A percentile compares a stretch with the other conserved stretches of the same genome.
These are phyloP conservation scores for Cercospora beticola DNA, from an alignment of 2,329 filamentous ascomycete species.

Conservation along the genomic window DNA sequence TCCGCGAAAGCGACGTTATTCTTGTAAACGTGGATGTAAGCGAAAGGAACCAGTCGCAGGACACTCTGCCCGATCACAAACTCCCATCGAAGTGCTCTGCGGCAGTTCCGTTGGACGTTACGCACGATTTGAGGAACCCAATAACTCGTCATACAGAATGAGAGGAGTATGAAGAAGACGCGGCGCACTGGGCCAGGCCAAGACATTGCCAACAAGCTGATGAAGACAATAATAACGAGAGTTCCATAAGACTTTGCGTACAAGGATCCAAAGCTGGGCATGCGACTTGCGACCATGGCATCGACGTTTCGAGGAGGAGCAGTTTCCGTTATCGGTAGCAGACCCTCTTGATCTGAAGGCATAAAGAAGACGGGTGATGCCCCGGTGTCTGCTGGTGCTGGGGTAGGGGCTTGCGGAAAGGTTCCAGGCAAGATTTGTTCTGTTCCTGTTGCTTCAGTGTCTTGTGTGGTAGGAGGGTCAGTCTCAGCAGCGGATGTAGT, in stretches of 20 bases:
- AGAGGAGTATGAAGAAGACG: conserved; percentile 61
- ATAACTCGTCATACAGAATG: conserved; percentile 78
- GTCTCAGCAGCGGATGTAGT: conserved; percentile 9
- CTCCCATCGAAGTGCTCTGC: conserved; percentile 85
- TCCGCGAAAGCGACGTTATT: conserved; percentile 80
- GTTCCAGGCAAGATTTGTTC: conserved; percentile 15
- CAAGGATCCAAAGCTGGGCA: conserved; percentile 52
- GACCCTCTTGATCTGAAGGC: conserved; percentile 58
- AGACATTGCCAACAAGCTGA: conserved; percentile 59
- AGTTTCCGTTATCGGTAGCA: conserved; percentile 43
- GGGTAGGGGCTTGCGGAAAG: conserved; percentile 40
- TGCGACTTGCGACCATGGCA: conserved; percentile 24
- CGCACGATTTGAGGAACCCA: conserved; percentile 91
- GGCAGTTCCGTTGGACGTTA: conserved; percentile 87
- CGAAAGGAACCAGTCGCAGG: conserved; percentile 73
- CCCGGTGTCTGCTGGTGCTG: conserved; percentile 43
- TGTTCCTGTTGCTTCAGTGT: conserved; percentile 25
- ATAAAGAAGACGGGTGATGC: conserved; percentile 58
- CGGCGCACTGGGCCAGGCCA: conserved; percentile 55
- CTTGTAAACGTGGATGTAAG: conserved; percentile 77
- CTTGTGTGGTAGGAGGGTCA: conserved; percentile 16
- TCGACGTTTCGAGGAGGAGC: conserved; percentile 17
- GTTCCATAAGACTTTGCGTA: conserved; percentile 63
- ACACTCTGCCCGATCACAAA: conserved; percentile 83
- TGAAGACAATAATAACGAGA: conserved; percentile 57